These are phyloP conservation scores for Coemansia sp. DNA, from an alignment of 192 early-diverging fungal species.

Conservation along the genomic window DNA sequence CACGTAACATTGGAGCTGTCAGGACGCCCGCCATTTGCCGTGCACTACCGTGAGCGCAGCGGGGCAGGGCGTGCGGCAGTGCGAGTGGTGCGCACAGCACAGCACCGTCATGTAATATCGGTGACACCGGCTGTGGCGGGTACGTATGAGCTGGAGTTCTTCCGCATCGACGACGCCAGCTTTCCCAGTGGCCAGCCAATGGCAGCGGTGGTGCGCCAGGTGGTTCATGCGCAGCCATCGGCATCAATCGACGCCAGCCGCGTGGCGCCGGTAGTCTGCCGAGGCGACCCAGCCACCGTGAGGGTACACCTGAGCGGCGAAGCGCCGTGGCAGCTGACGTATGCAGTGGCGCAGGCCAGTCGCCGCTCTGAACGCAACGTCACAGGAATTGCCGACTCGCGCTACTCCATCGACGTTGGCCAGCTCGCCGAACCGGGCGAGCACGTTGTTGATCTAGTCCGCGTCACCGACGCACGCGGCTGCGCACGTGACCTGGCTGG, in stretches of 20 bases:
- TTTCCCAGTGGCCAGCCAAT: conserved; percentile 44
- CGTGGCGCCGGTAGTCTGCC: conserved; percentile 13
- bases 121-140: conserved; percentile 41
- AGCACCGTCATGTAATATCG: conserved; percentile 30
- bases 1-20: conserved; percentile 38
- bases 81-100: conserved; percentile 30
- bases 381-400: conserved; percentile 17
- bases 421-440: conserved; percentile 25
- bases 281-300: conserved; percentile 30
- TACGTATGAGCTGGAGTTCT: conserved; percentile 44
- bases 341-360: conserved; percentile 29
- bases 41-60: conserved; percentile 47
- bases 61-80: conserved; percentile 13
- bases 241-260: conserved; percentile 23
- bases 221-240: conserved; percentile 46
- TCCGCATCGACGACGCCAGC: conserved; percentile 47
- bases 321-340: conserved; percentile 54
- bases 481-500: conserved; percentile 39
- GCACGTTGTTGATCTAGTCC: conserved; percentile 34
- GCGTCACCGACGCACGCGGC: conserved; percentile 38
- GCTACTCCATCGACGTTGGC: conserved; percentile 21
- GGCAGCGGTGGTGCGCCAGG: conserved; percentile 15
- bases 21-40: conserved; percentile 41
- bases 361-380: conserved; percentile 12
- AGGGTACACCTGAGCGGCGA: conserved; percentile 55